These are phyloP conservation scores for Panaeolus cyanescens DNA, from an alignment of 768 basidiomycete genomes.

Conservation along the genomic window DNA sequence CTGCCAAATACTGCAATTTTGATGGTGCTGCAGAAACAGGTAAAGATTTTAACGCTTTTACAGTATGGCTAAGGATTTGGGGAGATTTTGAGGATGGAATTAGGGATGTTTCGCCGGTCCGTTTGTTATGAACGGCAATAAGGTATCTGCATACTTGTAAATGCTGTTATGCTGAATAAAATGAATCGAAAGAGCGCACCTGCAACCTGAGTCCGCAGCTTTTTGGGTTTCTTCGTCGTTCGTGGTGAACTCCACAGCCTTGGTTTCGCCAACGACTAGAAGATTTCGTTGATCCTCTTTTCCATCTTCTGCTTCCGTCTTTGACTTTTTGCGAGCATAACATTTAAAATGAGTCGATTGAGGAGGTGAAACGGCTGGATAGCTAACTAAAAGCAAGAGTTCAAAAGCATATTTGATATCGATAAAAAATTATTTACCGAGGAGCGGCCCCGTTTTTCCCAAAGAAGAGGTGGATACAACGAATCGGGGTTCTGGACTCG, in stretches of 20 bases:
- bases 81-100: slow-evolving; percentile 68
- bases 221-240: slow-evolving; percentile 52
- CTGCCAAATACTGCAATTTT: slow-evolving; percentile 57
- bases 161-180: slow-evolving; percentile 3
- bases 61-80: slow-evolving; percentile 70
- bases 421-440: slow-evolving; percentile 29
- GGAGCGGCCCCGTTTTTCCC: slow-evolving; percentile 36
- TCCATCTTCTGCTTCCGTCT: slow-evolving; percentile 28
- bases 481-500: slow-evolving; percentile 28
- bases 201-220: slow-evolving; percentile 61
- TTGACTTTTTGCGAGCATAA: slow-evolving; percentile 51
- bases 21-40: slow-evolving; percentile 50
- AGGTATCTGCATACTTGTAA: slow-evolving; percentile 61
- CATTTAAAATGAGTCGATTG: slow-evolving; percentile 60
- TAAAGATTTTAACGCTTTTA: slow-evolving; percentile 81
- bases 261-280: slow-evolving; percentile 82
- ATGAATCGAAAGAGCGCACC: slow-evolving; percentile 44
- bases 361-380: slow-evolving; percentile 66
- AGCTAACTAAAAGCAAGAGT: slow-evolving; percentile 33
- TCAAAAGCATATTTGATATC: background rate
- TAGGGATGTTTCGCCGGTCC: slow-evolving; percentile 68
- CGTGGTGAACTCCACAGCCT: slow-evolving; percentile 79
- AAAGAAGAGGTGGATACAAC: slow-evolving; percentile 29
- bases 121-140: slow-evolving; percentile 79
- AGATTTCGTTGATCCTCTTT: slow-evolving; percentile 31